A percentile compares a stretch with the other conserved stretches of the same genome.
These are phyloP conservation scores for Fusarium sp. DNA, from an alignment of 2,329 filamentous ascomycete genomes.

Conservation along the genomic window DNA sequence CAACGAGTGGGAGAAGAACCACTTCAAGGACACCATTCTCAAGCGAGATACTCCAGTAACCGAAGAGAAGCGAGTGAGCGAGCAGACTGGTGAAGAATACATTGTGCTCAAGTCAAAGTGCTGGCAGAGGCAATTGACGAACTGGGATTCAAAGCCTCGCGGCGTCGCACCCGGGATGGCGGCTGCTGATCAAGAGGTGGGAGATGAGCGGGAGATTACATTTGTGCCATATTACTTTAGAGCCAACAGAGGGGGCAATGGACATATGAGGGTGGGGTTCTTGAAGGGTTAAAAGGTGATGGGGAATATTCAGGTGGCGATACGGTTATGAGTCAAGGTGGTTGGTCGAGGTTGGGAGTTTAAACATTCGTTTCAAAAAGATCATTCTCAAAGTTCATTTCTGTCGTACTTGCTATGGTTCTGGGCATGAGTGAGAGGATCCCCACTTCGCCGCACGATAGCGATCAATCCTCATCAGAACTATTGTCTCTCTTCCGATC, in stretches of 20 bases:
- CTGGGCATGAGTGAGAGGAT: background rate
- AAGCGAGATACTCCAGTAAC: background rate
- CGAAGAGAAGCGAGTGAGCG: constrained; percentile 1
- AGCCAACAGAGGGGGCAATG: constrained; percentile 19
- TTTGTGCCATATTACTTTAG: constrained; percentile 31
- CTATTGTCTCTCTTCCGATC: background rate
- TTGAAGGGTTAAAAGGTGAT: background rate
- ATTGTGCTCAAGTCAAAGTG: constrained; percentile 20
- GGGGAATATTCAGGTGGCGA: background rate
- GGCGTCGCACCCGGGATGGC: background rate
- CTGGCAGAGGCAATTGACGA: background rate
- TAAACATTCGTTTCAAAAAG: background rate
- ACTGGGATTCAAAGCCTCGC: background rate
- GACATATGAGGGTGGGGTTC: constrained; percentile 32
- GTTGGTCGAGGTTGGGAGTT: background rate
- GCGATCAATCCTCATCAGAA: background rate
- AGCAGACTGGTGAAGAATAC: constrained; percentile 18
- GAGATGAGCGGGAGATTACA: background rate
- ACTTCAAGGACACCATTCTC: constrained; percentile 27
- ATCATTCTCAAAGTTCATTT: background rate
- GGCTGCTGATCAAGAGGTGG: background rate
- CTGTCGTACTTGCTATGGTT: background rate
- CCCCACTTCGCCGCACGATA: background rate
- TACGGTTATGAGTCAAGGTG: background rate
- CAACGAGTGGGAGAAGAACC: constrained; percentile 23